Conservation (phyloP, 345 rosid species). For the Citrus mangshanensis region DNA sequence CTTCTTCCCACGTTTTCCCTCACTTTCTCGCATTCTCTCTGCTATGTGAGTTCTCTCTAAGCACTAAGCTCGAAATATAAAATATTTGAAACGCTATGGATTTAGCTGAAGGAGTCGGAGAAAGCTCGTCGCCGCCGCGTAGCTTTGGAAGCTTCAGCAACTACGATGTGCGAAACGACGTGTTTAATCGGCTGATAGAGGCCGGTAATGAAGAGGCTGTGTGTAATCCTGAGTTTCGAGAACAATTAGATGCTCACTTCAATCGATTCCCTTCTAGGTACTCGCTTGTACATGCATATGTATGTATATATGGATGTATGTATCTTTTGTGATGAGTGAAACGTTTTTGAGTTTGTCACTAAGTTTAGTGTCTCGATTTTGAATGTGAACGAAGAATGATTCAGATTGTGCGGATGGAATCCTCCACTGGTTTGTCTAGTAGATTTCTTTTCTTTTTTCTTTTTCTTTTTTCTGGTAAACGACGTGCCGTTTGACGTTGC, state of each 20-base stretch:
- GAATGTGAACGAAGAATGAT: conserved; percentile 10
- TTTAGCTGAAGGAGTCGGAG: conserved; percentile 71
- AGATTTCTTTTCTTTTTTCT: not conserved
- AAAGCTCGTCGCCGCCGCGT: conserved; percentile 79
- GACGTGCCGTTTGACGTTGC: conserved; percentile 2
- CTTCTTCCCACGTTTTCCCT: conserved; percentile 1
- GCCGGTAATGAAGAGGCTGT: conserved; percentile 44
- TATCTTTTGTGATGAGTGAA: not conserved
- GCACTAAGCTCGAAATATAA: not conserved
- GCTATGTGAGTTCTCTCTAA: conserved; percentile 1
- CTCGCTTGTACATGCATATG: not conserved
- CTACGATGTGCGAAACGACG: conserved; percentile 51
- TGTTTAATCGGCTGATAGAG: conserved; percentile 53
- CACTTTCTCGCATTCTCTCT: conserved; percentile 12
- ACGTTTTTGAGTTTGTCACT: not conserved
- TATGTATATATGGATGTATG: not conserved
- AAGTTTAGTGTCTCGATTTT: not conserved
- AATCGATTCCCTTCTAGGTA: conserved; percentile 69
- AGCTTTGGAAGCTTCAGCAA: conserved; percentile 39
- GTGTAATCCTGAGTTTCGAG: conserved; percentile 53
- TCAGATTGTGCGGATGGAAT: conserved; percentile 8
- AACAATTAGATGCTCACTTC: conserved; percentile 58
- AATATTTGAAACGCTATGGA: conserved; percentile 36
- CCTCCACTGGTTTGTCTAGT: not conserved
- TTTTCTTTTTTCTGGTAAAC: not conserved